Evolutionary conservation across 192 early-diverging fungal species (phyloP).

Genomic region (Backusella luteola): DNA sequence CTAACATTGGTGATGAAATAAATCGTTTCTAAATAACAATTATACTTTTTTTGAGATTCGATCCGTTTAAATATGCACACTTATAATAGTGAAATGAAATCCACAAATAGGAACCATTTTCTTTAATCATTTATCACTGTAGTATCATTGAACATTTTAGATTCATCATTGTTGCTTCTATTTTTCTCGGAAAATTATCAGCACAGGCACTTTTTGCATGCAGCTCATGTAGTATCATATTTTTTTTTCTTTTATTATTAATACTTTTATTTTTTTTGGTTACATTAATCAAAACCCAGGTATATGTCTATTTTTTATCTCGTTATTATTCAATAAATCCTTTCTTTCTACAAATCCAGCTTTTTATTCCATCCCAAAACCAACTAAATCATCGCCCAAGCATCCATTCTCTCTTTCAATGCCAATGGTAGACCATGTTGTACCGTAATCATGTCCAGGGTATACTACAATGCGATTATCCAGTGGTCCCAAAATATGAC

Average conservation of each 20-base stretch:
- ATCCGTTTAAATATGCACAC: too few relatives aligned
- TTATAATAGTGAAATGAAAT: too few relatives aligned
- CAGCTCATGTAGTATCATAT: not conserved
- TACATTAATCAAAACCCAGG: not conserved
- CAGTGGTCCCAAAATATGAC: conserved; percentile 52
- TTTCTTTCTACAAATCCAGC: not conserved
- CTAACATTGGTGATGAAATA: not conserved
- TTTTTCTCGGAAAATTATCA: not conserved
- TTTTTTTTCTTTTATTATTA: not conserved
- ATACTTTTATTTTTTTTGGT: not conserved
- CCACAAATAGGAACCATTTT: too few relatives aligned
- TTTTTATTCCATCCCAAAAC: conserved; percentile 25
- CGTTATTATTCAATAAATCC: not conserved
- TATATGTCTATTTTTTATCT: not conserved
- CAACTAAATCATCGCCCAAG: conserved; percentile 40
- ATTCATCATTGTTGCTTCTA: too few relatives aligned
- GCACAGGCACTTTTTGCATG: too few relatives aligned
- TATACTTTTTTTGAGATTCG: too few relatives aligned
- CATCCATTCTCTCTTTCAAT: conserved; percentile 44
- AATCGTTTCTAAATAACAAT: not conserved
- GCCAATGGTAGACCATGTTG: conserved; percentile 81
- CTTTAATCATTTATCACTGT: too few relatives aligned
- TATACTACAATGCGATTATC: conserved; percentile 71
- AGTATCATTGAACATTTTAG: too few relatives aligned
- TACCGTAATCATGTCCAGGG: conserved; percentile 91